phyloP scores from a whole-genome alignment of 2,329 filamentous ascomycete genomes.

The Neonectria sp. region DNA sequence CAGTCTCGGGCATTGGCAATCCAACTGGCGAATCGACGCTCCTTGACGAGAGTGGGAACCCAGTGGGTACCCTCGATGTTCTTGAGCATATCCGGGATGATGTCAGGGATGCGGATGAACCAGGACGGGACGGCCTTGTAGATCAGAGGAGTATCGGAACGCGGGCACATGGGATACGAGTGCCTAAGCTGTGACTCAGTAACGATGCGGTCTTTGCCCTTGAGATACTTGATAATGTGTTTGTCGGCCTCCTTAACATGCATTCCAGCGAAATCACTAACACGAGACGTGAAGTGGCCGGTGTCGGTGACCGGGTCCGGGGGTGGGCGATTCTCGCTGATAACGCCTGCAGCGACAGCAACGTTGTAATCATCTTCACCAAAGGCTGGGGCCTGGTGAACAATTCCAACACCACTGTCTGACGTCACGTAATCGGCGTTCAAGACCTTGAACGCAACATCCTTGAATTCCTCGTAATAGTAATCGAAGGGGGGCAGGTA shows the following conservation, averaged over 20 bases:
- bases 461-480: slow-evolving; percentile 91
- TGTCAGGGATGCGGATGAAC: slow-evolving; percentile 91
- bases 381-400: slow-evolving; percentile 93
- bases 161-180: slow-evolving; percentile 93
- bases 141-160: slow-evolving; percentile 95
- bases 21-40: slow-evolving; percentile 92
- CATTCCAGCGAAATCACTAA: slow-evolving; percentile 86
- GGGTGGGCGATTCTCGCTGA: slow-evolving; percentile 82
- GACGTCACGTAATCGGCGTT: slow-evolving; percentile 90
- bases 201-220: slow-evolving; percentile 81
- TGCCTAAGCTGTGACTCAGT: slow-evolving; percentile 91
- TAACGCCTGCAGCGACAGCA: slow-evolving; percentile 81
- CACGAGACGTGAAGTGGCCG: slow-evolving; percentile 83
- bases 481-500: slow-evolving; percentile 93
- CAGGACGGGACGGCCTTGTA: slow-evolving; percentile 93
- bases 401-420: slow-evolving; percentile 92
- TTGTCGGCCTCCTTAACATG: slow-evolving; percentile 96
- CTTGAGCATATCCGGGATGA: slow-evolving; percentile 89
- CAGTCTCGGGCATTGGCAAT: slow-evolving; percentile 92
- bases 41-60: slow-evolving; percentile 93
- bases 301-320: slow-evolving; percentile 92
- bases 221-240: slow-evolving; percentile 91
- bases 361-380: slow-evolving; percentile 97
- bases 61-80: slow-evolving; percentile 93
- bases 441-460: slow-evolving; percentile 84